A percentile compares a stretch with the other conserved stretches of the same genome.
Conservation (phyloP, 768 basidiomycete species). For the Tulasnella sp. region DNA sequence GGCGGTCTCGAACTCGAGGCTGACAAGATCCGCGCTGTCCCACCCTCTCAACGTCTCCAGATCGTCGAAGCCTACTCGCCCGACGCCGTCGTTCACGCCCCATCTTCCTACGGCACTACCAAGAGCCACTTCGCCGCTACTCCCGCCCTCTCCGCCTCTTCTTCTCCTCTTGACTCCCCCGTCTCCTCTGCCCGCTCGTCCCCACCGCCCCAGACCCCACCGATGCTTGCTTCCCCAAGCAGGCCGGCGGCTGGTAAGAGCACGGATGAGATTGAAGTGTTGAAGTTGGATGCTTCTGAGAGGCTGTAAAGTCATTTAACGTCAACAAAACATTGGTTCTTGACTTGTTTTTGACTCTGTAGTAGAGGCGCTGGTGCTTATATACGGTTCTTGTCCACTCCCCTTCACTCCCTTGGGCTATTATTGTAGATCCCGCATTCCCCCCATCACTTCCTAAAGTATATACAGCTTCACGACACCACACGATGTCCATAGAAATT, state of each 20-base stretch:
- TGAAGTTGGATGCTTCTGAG: conserved; percentile 21
- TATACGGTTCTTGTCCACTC: conserved; percentile 1
- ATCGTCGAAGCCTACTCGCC: conserved; percentile 45
- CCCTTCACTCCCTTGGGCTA: conserved; percentile 1
- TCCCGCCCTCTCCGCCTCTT: conserved; percentile 12
- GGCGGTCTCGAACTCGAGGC: conserved; percentile 54
- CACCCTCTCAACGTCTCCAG: conserved; percentile 67
- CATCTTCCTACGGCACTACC: background rate
- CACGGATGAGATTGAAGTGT: conserved; percentile 20
- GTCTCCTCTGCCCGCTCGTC: conserved; percentile 19
- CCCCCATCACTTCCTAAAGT: background rate
- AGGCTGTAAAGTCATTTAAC: background rate
- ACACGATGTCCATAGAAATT: conserved; percentile 3
- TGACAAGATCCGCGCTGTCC: conserved; percentile 59
- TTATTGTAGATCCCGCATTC: background rate
- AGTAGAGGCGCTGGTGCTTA: background rate
- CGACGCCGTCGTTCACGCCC: background rate
- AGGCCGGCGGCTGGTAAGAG: conserved; percentile 1
- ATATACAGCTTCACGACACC: conserved; percentile 9
- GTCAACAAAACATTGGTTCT: background rate
- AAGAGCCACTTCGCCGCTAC: conserved; percentile 27
- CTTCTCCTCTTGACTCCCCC: conserved; percentile 27
- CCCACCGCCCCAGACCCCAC: conserved; percentile 27
- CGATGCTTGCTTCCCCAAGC: conserved; percentile 4
- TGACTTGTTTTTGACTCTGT: background rate